Percentiles rank a stretch among this genome's conserved stretches.
Conservation (phyloP, 2,329 filamentous ascomycete species). For the Pyricularia sp. region DNA sequence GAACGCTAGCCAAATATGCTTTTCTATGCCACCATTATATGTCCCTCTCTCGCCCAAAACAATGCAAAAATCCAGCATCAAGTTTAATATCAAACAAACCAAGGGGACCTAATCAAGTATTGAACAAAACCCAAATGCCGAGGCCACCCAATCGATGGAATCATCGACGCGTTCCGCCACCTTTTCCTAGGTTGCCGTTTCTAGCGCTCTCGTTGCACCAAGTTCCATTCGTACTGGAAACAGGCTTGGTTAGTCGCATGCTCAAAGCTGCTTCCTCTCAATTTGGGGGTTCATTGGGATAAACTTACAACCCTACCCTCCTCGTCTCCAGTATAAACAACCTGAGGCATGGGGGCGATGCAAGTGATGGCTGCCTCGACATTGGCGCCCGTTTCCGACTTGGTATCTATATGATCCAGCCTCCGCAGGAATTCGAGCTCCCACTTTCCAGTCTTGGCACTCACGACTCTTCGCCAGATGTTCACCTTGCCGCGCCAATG, state of each 20-base stretch:
- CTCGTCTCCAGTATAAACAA: conserved; percentile 89
- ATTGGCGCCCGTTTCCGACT: conserved; percentile 44
- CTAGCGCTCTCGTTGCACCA: conserved; percentile 45
- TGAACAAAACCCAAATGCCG: not conserved
- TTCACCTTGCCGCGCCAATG: conserved; percentile 77
- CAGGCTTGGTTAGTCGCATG: not conserved
- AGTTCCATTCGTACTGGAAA: conserved; percentile 49
- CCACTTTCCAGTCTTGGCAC: conserved; percentile 52
- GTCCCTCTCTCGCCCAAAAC: not conserved
- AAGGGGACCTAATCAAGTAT: not conserved
- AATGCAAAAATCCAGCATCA: not conserved
- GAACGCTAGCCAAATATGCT: not conserved
- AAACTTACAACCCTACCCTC: conserved; percentile 72
- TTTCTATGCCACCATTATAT: conserved; percentile 1
- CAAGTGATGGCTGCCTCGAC: conserved; percentile 66
- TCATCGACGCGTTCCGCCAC: not conserved
- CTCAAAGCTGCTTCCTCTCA: not conserved
- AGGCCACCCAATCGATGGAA: not conserved
- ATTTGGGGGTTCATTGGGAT: not conserved
- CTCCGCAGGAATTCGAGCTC: conserved; percentile 65
- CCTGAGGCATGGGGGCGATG: conserved; percentile 67
- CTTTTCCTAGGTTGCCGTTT: not conserved
- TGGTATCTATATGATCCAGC: conserved; percentile 65
- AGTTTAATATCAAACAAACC: not conserved
- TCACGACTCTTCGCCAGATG: conserved; percentile 45